Percentiles rank a stretch among this genome's conserved stretches.
Conservation (phyloP, 805 yeast genomes). For the Peterozyma toletana region DNA sequence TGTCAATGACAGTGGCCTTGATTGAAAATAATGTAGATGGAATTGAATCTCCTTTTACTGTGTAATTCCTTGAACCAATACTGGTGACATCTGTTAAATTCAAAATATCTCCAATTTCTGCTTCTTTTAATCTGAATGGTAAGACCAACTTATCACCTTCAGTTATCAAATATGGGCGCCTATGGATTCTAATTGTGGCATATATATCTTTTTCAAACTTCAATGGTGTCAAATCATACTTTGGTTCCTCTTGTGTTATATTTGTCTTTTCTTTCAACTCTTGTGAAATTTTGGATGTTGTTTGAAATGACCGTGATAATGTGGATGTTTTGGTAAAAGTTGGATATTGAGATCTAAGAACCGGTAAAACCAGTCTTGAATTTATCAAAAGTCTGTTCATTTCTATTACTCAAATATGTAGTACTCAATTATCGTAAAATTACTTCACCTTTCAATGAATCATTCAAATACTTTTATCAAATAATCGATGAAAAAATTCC, state of each 20-base stretch:
- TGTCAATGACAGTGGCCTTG: conserved; percentile 78
- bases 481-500: no score
- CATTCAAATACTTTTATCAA: no score
- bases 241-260: background rate
- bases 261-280: conserved; percentile 1
- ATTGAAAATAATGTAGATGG: conserved; percentile 48
- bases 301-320: conserved; percentile 2
- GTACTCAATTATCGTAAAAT: no score
- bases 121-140: conserved; percentile 73
- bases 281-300: conserved; percentile 4
- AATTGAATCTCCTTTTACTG: conserved; percentile 49
- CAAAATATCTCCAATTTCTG: conserved; percentile 78
- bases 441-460: no score
- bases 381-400: no score
- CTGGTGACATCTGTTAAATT: conserved; percentile 68
- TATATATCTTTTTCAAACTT: conserved; percentile 65
- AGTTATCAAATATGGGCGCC: conserved; percentile 82
- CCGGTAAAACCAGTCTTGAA: no score
- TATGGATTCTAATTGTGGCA: conserved; percentile 76
- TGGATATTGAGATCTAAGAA: no score
- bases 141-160: conserved; percentile 80
- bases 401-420: no score
- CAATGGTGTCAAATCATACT: conserved; percentile 50
- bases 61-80: conserved; percentile 80
- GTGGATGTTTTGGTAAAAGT: background rate